Base-by-base conservation (phyloP, 1,284 basidiomycete genomes). In the Ustilago curta region DNA sequence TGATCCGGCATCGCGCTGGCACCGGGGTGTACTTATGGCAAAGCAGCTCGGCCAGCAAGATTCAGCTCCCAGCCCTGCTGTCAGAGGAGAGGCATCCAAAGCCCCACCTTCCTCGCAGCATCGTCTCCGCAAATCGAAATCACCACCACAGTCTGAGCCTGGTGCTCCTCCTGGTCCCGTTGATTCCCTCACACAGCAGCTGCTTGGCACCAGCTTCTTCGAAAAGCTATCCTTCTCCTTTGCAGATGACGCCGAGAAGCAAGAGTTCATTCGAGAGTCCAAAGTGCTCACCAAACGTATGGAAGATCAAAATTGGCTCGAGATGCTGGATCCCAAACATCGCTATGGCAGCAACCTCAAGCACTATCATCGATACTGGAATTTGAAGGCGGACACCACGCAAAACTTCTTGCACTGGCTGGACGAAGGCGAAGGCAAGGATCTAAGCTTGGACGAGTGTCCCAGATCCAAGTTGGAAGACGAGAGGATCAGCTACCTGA, bases 361-460 rank as follows among this genome's bases (percentile, higher is more conserved):
- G 40, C 64, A 74, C 53, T 79, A 79, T 32, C 77, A 79, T 42
- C 50, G 62, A 0, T 65, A 70, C 49, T 79, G 77, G 77, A 63
- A 61, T 16, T 29, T 47, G 18, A 68, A 65, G n/a, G 58, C 59
- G 8, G 66, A 76, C 29, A 77, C 68, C 19, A 56, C 57, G 11
- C 72, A 79, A 19, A 79, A 79, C 51, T 79, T 79, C 31, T 49
- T 79, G 37, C 62, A 70, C 62, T 91, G 91, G 91, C 88, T 93
- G 6, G 91, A 93, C 74, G 84, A 87, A 54, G 91, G 91, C 0
- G 88, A 85, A 2, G 92, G 91, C 5, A 91, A 90, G 77, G 84
- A 89, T 39, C 79, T 92, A 8, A 89, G 89, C 8, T 84, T 92
- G 21, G 87, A 88, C 31, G 89, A 91, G 77, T 91, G 91, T 76